phyloP scores from a whole-genome alignment of 129 eudicot genomes.

The Escallonia rubra region DNA sequence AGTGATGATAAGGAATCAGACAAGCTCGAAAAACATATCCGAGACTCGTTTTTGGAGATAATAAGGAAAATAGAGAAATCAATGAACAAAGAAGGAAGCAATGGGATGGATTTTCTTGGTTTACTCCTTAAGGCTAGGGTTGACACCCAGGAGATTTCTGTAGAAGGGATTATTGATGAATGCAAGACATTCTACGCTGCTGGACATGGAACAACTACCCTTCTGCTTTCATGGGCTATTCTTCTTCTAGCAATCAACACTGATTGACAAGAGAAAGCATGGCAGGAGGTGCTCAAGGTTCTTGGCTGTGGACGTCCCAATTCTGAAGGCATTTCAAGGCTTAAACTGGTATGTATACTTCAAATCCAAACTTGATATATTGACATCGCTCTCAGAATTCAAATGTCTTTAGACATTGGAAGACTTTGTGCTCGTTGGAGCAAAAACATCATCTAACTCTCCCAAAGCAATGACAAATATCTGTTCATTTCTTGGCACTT shows the following conservation, averaged over 20 bases:
- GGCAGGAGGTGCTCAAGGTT: neutral
- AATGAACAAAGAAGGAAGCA: constrained; percentile 2
- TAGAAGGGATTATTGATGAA: neutral
- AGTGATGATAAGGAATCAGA: neutral
- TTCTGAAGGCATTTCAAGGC: neutral
- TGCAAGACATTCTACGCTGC: neutral
- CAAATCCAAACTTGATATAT: too few species aligned
- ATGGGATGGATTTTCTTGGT: neutral
- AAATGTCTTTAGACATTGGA: too few species aligned
- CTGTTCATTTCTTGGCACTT: too few species aligned
- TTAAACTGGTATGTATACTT: neutral
- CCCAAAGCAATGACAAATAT: too few species aligned
- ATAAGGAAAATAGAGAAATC: constrained; percentile 3
- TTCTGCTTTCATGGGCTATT: neutral
- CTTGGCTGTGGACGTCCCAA: neutral
- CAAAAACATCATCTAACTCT: too few species aligned
- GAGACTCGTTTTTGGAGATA: neutral
- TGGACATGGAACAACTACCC: neutral
- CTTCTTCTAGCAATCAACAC: constrained; percentile 8
- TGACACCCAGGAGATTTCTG: neutral
- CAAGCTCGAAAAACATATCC: neutral
- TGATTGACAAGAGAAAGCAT: constrained; percentile 7
- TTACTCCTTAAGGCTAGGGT: neutral
- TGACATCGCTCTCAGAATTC: too few species aligned
- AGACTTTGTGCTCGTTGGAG: too few species aligned